Conservation (phyloP, 2,329 filamentous ascomycete genomes). For the Fusarium longipes region DNA sequence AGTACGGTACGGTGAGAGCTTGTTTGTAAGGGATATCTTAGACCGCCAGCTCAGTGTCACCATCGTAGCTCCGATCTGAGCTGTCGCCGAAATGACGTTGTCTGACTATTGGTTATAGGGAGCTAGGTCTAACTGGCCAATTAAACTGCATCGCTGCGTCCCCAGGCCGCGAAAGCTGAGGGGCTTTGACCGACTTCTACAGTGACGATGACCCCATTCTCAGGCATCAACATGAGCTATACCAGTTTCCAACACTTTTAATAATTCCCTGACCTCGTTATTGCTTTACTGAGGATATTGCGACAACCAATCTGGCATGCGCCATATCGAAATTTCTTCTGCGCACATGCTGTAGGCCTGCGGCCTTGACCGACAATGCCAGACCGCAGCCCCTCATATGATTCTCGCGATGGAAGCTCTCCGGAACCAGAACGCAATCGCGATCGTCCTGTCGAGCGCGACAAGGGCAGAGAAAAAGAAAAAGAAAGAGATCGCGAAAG, state of each 20-base stretch:
- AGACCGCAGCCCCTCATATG: conserved; percentile 39
- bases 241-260: conserved; percentile 3
- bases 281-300: conserved; percentile 1
- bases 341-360: conserved; percentile 25
- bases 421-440: conserved; percentile 35
- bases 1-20: neutral
- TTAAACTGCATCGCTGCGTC: conserved; percentile 31
- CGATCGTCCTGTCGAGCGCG: conserved; percentile 16
- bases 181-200: conserved; percentile 37
- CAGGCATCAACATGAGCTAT: conserved; percentile 29
- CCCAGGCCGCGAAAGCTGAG: conserved; percentile 37
- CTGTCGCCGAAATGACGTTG: conserved; percentile 28
- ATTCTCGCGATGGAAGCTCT: conserved; percentile 41
- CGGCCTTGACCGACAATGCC: conserved; percentile 37
- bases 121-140: conserved; percentile 27
- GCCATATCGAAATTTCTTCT: conserved; percentile 9
- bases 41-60: neutral
- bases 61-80: neutral
- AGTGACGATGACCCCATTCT: conserved; percentile 22
- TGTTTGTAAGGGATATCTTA: neutral
- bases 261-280: neutral
- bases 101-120: conserved; percentile 34
- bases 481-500: neutral
- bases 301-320: conserved; percentile 37
- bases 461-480: neutral